Evolutionary conservation across 2,329 filamentous ascomycete genomes (phyloP).

Genomic region (Pseudogymnoascus sp.): DNA sequence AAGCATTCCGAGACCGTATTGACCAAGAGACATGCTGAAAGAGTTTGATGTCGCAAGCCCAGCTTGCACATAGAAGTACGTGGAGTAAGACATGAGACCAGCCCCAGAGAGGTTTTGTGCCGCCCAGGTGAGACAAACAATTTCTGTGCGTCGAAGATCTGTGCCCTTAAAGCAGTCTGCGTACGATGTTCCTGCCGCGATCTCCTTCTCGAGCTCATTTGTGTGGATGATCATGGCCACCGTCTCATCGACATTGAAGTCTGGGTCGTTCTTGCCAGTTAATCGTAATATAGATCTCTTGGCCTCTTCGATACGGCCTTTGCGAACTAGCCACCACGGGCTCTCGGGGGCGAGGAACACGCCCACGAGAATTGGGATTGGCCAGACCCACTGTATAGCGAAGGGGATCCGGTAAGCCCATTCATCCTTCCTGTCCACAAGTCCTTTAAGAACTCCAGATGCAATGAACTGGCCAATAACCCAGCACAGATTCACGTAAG

Average conservation of each 20-base stretch:
- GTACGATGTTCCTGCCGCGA: slow-evolving; percentile 35
- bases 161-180: slow-evolving; percentile 41
- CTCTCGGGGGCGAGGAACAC: slow-evolving; percentile 39
- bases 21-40: slow-evolving; percentile 46
- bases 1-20: slow-evolving; percentile 39
- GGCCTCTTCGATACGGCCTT: slow-evolving; percentile 34
- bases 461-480: slow-evolving; percentile 41
- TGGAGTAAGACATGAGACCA: not conserved
- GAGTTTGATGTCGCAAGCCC: slow-evolving; percentile 41
- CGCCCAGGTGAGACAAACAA: slow-evolving; percentile 48
- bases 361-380: slow-evolving; percentile 35
- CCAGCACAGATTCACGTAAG: slow-evolving; percentile 49
- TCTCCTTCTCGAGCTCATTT: slow-evolving; percentile 43
- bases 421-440: slow-evolving; percentile 34
- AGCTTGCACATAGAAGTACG: slow-evolving; percentile 26
- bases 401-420: slow-evolving; percentile 42
- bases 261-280: slow-evolving; percentile 21
- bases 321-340: slow-evolving; percentile 40
- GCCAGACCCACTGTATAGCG: slow-evolving; percentile 41
- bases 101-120: slow-evolving; percentile 48
- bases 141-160: slow-evolving; percentile 43
- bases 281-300: slow-evolving; percentile 30
- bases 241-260: slow-evolving; percentile 20
- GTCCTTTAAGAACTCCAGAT: slow-evolving; percentile 36
- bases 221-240: slow-evolving; percentile 48